Percentiles rank a stretch among this genome's conserved stretches.
Evolutionary conservation across 805 yeast genomes (phyloP).

Genomic region (Lipomyces spencermartinsiae): DNA sequence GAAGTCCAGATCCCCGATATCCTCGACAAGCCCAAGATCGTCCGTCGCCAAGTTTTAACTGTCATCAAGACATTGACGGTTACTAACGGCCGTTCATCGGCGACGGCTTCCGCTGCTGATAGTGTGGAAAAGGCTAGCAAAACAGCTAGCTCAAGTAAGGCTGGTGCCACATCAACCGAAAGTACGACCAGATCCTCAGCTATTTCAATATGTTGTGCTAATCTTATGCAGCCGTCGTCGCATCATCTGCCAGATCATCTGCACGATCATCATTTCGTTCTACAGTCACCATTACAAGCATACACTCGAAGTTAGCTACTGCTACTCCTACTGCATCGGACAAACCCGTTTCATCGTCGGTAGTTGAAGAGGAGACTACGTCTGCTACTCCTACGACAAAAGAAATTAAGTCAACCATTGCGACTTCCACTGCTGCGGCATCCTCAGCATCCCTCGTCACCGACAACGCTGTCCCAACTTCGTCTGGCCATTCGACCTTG

Average conservation of each 20-base stretch:
- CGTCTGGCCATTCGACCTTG: slow-evolving; percentile 10
- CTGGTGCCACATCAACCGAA: background rate
- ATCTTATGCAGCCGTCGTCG: background rate
- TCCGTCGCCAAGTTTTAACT: slow-evolving; percentile 33
- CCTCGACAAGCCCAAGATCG: slow-evolving; percentile 17
- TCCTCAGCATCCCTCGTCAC: slow-evolving; percentile 22
- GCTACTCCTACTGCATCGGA: background rate
- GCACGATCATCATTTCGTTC: background rate
- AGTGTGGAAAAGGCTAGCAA: background rate
- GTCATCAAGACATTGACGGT: slow-evolving; percentile 31
- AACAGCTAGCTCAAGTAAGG: background rate
- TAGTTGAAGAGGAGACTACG: background rate
- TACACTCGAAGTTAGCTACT: background rate
- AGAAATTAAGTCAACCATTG: slow-evolving; percentile 3
- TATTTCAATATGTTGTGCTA: background rate
- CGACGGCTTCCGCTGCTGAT: slow-evolving; percentile 18
- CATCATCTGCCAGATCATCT: background rate
- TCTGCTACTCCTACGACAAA: slow-evolving; percentile 10
- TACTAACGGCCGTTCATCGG: slow-evolving; percentile 16
- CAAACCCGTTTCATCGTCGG: background rate
- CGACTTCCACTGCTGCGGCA: slow-evolving; percentile 24
- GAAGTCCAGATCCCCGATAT: slow-evolving; percentile 5
- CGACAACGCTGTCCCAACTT: slow-evolving; percentile 20
- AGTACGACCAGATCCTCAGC: background rate
- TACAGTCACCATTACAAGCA: slow-evolving; percentile 1